phyloP scores from a whole-genome alignment of 2,329 filamentous ascomycete species.

The Fusarium buxicola region DNA sequence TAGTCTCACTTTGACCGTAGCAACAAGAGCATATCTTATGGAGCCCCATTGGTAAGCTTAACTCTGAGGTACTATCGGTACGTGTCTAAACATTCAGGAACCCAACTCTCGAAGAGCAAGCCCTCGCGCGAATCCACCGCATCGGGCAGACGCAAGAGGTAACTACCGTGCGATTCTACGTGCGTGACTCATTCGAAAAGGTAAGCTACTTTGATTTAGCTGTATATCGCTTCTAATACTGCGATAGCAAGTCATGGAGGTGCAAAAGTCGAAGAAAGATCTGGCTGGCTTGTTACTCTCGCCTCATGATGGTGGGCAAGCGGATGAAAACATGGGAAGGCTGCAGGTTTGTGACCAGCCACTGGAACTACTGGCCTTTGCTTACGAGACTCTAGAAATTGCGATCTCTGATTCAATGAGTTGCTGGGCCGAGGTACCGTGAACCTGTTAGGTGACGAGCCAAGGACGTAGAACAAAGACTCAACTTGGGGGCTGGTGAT shows the following conservation, averaged over 20 bases:
- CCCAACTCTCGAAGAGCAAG: slow-evolving; percentile 58
- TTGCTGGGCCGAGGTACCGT: too few species aligned
- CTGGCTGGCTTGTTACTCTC: slow-evolving; percentile 14
- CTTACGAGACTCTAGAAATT: slow-evolving; percentile 1
- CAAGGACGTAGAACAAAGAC: too few species aligned
- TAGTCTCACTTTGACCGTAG: slow-evolving; percentile 61
- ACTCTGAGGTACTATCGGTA: accelerated
- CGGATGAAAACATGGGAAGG: background rate
- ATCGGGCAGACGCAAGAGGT: slow-evolving; percentile 52
- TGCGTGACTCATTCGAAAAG: slow-evolving; percentile 55
- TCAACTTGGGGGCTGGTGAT: too few species aligned
- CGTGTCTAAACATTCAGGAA: slow-evolving; percentile 47
- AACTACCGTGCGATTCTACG: slow-evolving; percentile 52
- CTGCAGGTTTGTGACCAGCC: background rate
- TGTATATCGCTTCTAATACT: accelerated
- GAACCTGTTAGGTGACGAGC: too few species aligned
- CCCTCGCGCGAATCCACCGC: slow-evolving; percentile 53
- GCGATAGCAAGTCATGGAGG: slow-evolving; percentile 17
- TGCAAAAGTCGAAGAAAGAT: slow-evolving; percentile 32
- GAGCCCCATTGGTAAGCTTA: slow-evolving; percentile 59
- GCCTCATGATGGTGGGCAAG: background rate
- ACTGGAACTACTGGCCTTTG: accelerated
- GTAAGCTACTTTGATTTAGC: slow-evolving; percentile 11
- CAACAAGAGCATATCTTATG: slow-evolving; percentile 60
- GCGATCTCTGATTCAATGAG: background rate